Evolutionary conservation across 345 rosid species (phyloP).

Genomic region (Eucalyptus curtisii): DNA sequence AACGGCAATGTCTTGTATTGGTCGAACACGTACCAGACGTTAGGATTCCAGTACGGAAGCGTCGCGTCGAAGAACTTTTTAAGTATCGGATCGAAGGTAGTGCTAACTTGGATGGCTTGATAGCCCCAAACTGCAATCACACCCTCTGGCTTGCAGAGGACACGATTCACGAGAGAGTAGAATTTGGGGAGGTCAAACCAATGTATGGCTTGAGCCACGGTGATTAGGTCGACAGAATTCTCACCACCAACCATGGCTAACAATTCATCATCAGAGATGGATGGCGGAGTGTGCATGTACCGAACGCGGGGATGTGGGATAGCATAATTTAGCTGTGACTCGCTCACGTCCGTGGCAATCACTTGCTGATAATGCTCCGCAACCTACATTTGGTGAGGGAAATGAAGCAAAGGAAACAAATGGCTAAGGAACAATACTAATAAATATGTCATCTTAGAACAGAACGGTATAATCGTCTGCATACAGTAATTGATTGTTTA

Average conservation of each 20-base stretch:
- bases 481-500: too few relatives aligned
- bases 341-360: slow-evolving; percentile 42
- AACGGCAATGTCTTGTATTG: slow-evolving; percentile 30
- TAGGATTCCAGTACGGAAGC: slow-evolving; percentile 25
- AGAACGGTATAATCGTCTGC: too few relatives aligned
- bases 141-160: slow-evolving; percentile 54
- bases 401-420: too few relatives aligned
- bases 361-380: slow-evolving; percentile 34
- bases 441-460: too few relatives aligned
- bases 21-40: slow-evolving; percentile 6
- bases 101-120: slow-evolving; percentile 20
- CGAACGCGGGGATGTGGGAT: slow-evolving; percentile 19
- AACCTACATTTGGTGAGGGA: too few relatives aligned
- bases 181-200: slow-evolving; percentile 9
- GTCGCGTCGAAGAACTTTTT: slow-evolving; percentile 23
- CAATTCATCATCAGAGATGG: slow-evolving; percentile 33
- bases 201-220: slow-evolving; percentile 28
- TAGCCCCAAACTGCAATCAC: slow-evolving; percentile 53
- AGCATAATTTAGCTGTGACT: slow-evolving; percentile 31
- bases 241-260: slow-evolving; percentile 34
- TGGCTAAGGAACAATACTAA: too few relatives aligned
- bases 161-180: slow-evolving; percentile 26
- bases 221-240: slow-evolving; percentile 43
- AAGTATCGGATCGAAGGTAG: slow-evolving; percentile 31
- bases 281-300: slow-evolving; percentile 35